A percentile compares a stretch with the other conserved stretches of the same genome.
phyloP scores from a whole-genome alignment of 2,329 filamentous ascomycete genomes.

The Cryphonectria naterciae region DNA sequence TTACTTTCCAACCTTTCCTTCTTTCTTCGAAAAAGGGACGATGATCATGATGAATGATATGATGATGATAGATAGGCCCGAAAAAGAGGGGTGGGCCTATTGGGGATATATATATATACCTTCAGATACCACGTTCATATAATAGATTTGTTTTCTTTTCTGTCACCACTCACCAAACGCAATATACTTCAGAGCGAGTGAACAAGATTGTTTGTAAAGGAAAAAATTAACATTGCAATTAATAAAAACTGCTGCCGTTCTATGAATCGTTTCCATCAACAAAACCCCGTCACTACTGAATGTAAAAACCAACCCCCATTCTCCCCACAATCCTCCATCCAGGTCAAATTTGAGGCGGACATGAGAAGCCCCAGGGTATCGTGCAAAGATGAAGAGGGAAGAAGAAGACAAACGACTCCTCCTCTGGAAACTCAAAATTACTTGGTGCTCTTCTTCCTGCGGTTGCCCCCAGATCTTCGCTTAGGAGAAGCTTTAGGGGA shows the following conservation, averaged over 20 bases:
- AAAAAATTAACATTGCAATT: conserved; percentile 13
- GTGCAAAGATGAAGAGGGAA: conserved; percentile 12
- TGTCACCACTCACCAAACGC: not conserved
- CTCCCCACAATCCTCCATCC: conserved; percentile 4
- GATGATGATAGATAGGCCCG: conserved; percentile 1
- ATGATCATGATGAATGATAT: conserved; percentile 20
- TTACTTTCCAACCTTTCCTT: not conserved
- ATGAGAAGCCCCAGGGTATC: conserved; percentile 16
- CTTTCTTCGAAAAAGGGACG: not conserved
- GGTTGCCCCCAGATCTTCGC: conserved; percentile 42
- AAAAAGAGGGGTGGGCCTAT: not conserved
- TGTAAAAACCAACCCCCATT: not conserved
- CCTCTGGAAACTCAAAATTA: conserved; percentile 5
- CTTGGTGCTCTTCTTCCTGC: conserved; percentile 32
- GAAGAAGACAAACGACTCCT: not conserved
- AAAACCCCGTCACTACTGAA: conserved; percentile 12
- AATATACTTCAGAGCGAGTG: not conserved
- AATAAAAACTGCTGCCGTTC: conserved; percentile 14
- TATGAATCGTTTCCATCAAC: conserved; percentile 15
- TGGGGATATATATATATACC: conserved; percentile 10
- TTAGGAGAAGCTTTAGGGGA: conserved; percentile 37
- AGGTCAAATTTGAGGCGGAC: not conserved
- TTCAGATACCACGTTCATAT: conserved; percentile 24
- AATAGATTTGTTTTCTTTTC: conserved; percentile 13
- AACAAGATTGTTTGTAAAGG: not conserved